Percentiles rank a stretch among this genome's conserved stretches.
Conservation (phyloP, 345 rosid genomes). For the Gossypium raimondii region DNA sequence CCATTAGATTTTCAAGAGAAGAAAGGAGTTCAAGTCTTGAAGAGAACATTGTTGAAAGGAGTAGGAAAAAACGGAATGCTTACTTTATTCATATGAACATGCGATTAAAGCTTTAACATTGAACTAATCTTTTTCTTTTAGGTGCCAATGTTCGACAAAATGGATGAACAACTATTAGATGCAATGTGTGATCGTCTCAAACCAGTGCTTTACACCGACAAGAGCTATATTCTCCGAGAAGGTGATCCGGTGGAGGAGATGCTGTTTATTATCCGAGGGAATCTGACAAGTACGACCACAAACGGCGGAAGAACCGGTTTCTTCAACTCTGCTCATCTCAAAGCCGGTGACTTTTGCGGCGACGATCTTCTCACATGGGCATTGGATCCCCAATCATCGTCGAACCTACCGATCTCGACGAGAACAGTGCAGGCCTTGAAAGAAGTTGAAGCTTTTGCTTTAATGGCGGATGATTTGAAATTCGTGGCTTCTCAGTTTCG, state of each 20-base stretch:
- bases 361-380: constrained; percentile 77
- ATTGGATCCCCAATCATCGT: constrained; percentile 55
- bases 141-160: constrained; percentile 74
- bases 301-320: constrained; percentile 67
- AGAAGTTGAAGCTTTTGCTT: constrained; percentile 73
- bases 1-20: too few species aligned
- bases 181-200: constrained; percentile 74
- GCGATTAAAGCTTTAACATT: neutral
- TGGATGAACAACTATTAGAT: constrained; percentile 70
- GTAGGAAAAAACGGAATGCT: too few species aligned
- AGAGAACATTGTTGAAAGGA: too few species aligned
- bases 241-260: constrained; percentile 74
- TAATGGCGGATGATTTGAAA: constrained; percentile 58
- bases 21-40: too few species aligned
- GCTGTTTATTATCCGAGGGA: constrained; percentile 71
- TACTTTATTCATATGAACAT: neutral
- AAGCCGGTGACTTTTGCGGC: constrained; percentile 67
- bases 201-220: constrained; percentile 55
- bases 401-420: constrained; percentile 56
- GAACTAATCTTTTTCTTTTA: constrained; percentile 1
- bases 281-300: constrained; percentile 45
- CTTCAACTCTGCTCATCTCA: constrained; percentile 46
- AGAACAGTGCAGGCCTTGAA: constrained; percentile 59
- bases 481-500: constrained; percentile 65
- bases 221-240: constrained; percentile 48